These are phyloP conservation scores for Boechera stricta DNA, from an alignment of 345 rosid species.

Conservation along the genomic window DNA sequence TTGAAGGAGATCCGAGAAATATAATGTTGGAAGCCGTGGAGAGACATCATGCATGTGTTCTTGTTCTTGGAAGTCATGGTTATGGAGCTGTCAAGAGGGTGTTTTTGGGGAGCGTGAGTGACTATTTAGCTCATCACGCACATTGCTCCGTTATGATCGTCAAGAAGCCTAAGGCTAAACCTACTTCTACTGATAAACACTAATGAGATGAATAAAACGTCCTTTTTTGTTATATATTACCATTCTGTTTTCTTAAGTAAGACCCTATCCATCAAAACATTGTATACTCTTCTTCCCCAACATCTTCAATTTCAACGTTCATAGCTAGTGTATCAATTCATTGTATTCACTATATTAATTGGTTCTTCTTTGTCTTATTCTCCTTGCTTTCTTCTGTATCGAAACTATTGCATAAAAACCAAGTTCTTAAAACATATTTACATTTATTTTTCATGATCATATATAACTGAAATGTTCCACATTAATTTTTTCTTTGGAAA, in stretches of 20 bases:
- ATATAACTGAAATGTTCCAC: not conserved
- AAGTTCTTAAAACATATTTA: not conserved
- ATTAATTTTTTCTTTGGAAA: no score
- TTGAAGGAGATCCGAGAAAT: conserved; percentile 56
- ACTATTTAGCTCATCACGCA: conserved; percentile 42
- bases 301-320: not conserved
- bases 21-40: conserved; percentile 50
- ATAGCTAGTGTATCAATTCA: conserved; percentile 6
- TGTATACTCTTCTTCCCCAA: not conserved
- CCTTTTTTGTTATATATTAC: not conserved
- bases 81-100: conserved; percentile 53
- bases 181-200: conserved; percentile 12
- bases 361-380: not conserved
- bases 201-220: conserved; percentile 9
- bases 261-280: not conserved
- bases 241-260: not conserved
- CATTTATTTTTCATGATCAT: not conserved
- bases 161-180: conserved; percentile 37
- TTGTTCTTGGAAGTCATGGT: conserved; percentile 60
- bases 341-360: conserved; percentile 2
- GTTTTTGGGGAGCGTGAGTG: conserved; percentile 44
- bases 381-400: not conserved
- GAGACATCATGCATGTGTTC: conserved; percentile 44
- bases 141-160: conserved; percentile 45
- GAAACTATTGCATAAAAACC: not conserved